Conservation (phyloP, 768 basidiomycete species). For the Infundibulicybe gibba region DNA sequence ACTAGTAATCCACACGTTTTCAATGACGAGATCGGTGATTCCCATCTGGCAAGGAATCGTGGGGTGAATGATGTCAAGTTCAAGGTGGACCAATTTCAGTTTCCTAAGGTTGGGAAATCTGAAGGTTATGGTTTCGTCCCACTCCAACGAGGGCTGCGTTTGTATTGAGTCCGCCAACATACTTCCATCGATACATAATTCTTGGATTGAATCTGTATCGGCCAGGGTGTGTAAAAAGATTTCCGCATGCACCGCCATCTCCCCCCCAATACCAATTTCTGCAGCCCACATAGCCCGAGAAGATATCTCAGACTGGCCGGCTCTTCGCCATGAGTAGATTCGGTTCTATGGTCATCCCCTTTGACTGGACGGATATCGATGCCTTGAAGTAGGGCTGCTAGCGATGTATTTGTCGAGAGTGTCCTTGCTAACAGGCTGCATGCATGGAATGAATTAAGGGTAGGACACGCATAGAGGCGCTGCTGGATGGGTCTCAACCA, state of each 20-base stretch:
- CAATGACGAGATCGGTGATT: constrained; percentile 36
- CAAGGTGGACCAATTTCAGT: constrained; percentile 38
- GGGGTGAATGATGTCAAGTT: constrained; percentile 36
- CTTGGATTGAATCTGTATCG: constrained; percentile 34
- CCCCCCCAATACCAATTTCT: constrained; percentile 44
- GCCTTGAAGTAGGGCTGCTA: constrained; percentile 33
- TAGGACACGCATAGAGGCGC: constrained; percentile 41
- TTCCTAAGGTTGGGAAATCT: constrained; percentile 39
- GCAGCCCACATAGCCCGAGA: constrained; percentile 38
- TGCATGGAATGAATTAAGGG: constrained; percentile 34
- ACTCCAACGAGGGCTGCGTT: constrained; percentile 39
- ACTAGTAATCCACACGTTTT: constrained; percentile 36
- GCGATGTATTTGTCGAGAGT: constrained; percentile 29
- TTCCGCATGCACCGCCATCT: constrained; percentile 42
- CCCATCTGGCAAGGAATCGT: constrained; percentile 28
- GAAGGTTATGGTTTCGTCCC: constrained; percentile 48
- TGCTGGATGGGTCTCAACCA: constrained; percentile 43
- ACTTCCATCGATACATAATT: constrained; percentile 46
- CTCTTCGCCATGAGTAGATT: constrained; percentile 19
- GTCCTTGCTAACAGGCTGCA: constrained; percentile 39
- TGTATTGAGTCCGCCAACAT: constrained; percentile 19
- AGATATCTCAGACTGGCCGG: constrained; percentile 36
- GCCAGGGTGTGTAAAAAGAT: constrained; percentile 40
- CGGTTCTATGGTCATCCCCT: constrained; percentile 4
- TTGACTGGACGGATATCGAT: constrained; percentile 36